phyloP scores from a whole-genome alignment of 1,284 basidiomycete species.

The Kwoniella shivajii region DNA sequence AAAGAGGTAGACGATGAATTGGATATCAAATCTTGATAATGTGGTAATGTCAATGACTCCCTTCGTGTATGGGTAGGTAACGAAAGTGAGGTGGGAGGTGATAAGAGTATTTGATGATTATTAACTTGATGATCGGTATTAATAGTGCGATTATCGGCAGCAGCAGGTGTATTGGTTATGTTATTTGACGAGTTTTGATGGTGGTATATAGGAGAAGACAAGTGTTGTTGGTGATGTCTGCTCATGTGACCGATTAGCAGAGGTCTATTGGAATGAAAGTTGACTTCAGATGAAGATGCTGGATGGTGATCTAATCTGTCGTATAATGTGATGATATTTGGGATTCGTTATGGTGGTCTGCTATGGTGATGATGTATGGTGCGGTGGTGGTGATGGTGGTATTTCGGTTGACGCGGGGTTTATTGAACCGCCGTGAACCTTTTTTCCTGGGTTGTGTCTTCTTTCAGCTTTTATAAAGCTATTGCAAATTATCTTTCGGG shows the following conservation, averaged over 20 bases:
- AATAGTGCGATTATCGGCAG: background rate
- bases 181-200: conserved; percentile 3
- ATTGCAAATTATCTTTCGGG: background rate
- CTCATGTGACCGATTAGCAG: conserved; percentile 21
- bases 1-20: conserved; percentile 2
- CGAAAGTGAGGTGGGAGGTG: background rate
- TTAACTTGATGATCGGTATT: background rate
- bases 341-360: background rate
- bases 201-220: conserved; percentile 16
- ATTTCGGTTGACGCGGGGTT: conserved; percentile 2
- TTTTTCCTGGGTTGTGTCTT: background rate
- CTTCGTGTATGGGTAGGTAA: background rate
- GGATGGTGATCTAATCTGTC: too few species aligned
- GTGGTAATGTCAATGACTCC: background rate
- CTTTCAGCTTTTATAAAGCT: background rate
- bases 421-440: background rate
- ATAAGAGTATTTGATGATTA: conserved; percentile 3
- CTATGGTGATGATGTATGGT: background rate
- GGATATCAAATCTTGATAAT: background rate
- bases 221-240: conserved; percentile 16
- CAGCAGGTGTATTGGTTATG: background rate
- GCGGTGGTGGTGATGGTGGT: background rate
- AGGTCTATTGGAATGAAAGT: too few species aligned
- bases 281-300: too few species aligned
- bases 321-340: too few species aligned